Evolutionary conservation across 208 protist species (phyloP).

Genomic region (Histomonas meleagridis): DNA sequence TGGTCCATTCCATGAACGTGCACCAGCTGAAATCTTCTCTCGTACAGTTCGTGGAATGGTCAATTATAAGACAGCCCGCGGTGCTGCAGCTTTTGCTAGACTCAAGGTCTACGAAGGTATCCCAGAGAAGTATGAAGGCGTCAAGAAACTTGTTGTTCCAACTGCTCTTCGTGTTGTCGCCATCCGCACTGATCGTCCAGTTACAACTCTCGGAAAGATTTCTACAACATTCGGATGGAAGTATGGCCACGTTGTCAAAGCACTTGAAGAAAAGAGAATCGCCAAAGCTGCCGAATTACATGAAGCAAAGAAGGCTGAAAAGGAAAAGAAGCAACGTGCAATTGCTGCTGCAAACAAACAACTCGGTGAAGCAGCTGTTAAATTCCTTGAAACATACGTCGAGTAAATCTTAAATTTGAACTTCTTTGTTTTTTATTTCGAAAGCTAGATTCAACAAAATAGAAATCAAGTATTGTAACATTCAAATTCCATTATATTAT

Average conservation of each 20-base stretch:
- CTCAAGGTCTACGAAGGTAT: constrained; percentile 73
- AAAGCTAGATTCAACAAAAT: no score
- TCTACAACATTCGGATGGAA: constrained; percentile 72
- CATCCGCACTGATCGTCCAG: constrained; percentile 59
- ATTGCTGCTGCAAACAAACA: neutral
- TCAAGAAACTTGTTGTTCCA: constrained; percentile 68
- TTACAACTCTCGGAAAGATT: constrained; percentile 62
- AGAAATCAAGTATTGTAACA: no score
- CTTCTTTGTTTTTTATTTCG: no score
- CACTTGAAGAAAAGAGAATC: constrained; percentile 70
- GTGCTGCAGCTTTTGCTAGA: constrained; percentile 59
- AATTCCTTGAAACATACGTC: neutral
- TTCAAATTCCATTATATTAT: no score
- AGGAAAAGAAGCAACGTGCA: neutral
- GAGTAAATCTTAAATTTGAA: no score
- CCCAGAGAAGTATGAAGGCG: constrained; percentile 66
- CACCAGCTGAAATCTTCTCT: constrained; percentile 82
- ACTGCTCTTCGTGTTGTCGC: constrained; percentile 61
- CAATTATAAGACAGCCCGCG: constrained; percentile 75
- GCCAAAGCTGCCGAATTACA: constrained; percentile 2
- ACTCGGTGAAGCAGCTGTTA: neutral
- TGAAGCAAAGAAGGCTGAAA: neutral
- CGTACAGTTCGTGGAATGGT: constrained; percentile 90
- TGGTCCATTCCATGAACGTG: constrained; percentile 89
- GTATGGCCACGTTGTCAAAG: constrained; percentile 60